A percentile compares a stretch with the other conserved stretches of the same genome.
These are phyloP conservation scores for Pseudonitzschia pungens DNA, from an alignment of 108 stramenopile species.

Conservation along the genomic window DNA sequence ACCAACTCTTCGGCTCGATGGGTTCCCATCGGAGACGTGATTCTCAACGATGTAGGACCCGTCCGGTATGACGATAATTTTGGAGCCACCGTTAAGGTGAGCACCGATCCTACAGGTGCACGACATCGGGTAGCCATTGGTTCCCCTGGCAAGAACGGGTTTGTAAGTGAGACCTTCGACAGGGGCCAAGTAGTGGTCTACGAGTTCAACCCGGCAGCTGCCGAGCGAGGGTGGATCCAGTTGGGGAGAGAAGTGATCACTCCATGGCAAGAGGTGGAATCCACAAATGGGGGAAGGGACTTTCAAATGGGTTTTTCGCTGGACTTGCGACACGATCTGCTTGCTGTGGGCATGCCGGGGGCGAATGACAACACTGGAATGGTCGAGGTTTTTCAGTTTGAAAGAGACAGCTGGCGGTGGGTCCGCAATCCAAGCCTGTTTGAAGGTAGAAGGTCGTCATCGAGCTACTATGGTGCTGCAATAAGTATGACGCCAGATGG, in stretches of 20 bases:
- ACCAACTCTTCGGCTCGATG: not conserved
- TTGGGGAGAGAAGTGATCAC: conserved; percentile 20
- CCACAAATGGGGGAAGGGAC: not conserved
- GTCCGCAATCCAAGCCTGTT: conserved; percentile 20
- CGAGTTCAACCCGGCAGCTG: conserved; percentile 20
- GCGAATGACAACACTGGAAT: not conserved
- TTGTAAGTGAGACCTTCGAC: not conserved
- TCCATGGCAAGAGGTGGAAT: not conserved
- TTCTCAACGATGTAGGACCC: conserved; percentile 29
- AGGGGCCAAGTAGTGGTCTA: conserved; percentile 41
- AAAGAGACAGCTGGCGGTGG: conserved; percentile 13
- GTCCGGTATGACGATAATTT: conserved; percentile 38
- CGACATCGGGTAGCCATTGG: conserved; percentile 45
- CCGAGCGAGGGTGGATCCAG: conserved; percentile 21
- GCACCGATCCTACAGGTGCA: not conserved
- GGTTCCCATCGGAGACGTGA: conserved; percentile 27
- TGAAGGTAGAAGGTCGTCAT: not conserved
- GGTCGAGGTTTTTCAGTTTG: conserved; percentile 14
- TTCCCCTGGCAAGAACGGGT: conserved; percentile 37
- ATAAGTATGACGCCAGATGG: conserved; percentile 11
- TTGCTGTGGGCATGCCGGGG: conserved; percentile 37
- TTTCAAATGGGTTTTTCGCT: conserved; percentile 21
- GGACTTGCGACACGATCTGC: conserved; percentile 23
- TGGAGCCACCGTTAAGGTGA: conserved; percentile 33
- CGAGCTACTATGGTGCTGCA: conserved; percentile 15